Conservation (phyloP, 1,284 basidiomycete genomes). For the Trichosporon coremiiforme region DNA sequence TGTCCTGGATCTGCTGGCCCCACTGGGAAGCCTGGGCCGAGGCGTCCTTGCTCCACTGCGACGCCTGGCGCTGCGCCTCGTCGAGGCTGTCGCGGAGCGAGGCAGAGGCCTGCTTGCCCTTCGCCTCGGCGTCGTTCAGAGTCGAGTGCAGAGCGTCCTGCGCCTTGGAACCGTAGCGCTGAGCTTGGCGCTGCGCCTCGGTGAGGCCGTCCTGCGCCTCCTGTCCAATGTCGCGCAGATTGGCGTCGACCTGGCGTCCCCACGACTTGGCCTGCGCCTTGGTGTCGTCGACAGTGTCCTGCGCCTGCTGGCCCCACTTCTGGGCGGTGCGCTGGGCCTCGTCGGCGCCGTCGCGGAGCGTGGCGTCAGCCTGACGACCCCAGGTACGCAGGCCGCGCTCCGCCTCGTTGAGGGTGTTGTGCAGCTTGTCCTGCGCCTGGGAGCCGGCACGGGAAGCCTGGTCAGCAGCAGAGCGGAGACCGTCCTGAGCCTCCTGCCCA, state of each 20-base stretch:
- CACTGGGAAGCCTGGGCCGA: neutral
- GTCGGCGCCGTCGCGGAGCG: neutral
- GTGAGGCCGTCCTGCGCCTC: neutral
- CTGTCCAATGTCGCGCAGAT: neutral
- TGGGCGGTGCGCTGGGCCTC: neutral
- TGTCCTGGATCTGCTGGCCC: neutral
- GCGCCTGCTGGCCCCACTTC: neutral
- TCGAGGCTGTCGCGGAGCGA: neutral
- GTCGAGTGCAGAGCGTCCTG: conserved; percentile 12
- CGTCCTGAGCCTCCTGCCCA: neutral
- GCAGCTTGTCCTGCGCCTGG: neutral
- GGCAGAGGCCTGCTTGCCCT: neutral
- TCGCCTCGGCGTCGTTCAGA: neutral
- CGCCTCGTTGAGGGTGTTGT: neutral
- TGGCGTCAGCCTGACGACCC: neutral
- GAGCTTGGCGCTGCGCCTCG: neutral
- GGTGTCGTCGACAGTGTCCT: neutral
- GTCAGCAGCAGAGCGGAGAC: neutral
- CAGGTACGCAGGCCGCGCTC: neutral
- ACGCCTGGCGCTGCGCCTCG: neutral
- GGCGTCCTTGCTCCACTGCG: neutral
- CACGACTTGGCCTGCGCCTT: neutral
- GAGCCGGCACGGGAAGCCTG: neutral
- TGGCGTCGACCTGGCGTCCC: conserved; percentile 1
- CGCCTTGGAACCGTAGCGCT: neutral